Evolutionary conservation across 352 stramenopile genomes (phyloP), one percentile per base, ranked within the genome.

Genomic region (Phytophthora ohioensis): DNA sequence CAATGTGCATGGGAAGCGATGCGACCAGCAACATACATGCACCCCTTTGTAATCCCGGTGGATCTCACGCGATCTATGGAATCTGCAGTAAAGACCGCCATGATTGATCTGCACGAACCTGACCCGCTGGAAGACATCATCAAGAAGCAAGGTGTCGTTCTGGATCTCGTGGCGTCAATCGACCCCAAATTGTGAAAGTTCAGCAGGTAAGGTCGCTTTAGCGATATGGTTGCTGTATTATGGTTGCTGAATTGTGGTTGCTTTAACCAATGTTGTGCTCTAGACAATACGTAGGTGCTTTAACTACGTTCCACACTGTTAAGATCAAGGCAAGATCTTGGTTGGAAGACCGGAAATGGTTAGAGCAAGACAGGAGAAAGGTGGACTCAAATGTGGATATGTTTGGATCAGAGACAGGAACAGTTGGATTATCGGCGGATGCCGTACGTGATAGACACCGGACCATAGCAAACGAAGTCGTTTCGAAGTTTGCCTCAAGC

Each of bases 321-420:
- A 64, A 56, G 45, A 21, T 6, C 32, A 56, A 41, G 21, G 12
- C 3, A 6, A 30, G 43, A 32, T 9, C 34, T 4, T 69, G 53
- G 52, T 7, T 63, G 46, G 30, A 63, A n/a, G 53, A 64, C 53
- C 27, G 47, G 11, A 64, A 69, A 41, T 68, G 42, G 42, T 11
- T 68, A 3, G 60, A 55, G n/a, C 39, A 68, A 55, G 41, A 61
- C 10, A 56, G 41, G 41, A 2, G 10, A 52, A 56, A 52, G 5
- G 21, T 57, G 5, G 34, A 61, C 7, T 30, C 51, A 4, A 17
- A 59, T 34, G 54, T 64, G 2, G 55, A 48, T 34, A 6, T 64
- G 15, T 60, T 65, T 55, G 31, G 21, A 3, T 3, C 0, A 4
- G 12, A 49, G 8, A 70, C 63, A 3, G 36, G 21, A 0, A 70